phyloP scores from a whole-genome alignment of 176 grass and related monocot species.

The Juncus effusus region DNA sequence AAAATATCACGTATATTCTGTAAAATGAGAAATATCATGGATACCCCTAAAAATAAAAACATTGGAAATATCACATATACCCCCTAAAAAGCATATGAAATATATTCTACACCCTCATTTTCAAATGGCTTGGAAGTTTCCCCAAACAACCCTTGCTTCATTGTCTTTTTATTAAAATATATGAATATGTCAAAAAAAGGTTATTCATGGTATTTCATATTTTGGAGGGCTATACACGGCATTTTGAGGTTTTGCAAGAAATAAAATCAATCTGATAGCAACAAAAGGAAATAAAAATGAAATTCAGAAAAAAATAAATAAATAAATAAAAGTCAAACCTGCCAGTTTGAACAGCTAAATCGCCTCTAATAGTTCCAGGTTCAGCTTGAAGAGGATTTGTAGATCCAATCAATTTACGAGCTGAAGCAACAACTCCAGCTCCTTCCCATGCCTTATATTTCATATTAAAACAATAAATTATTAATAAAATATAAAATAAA shows the following conservation, averaged over 20 bases:
- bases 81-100: no score
- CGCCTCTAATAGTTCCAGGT: conserved; percentile 84
- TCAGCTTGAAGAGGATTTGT: conserved; percentile 97
- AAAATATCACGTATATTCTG: no score
- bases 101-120: no score
- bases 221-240: no score
- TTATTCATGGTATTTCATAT: no score
- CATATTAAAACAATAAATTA: not conserved
- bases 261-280: not conserved
- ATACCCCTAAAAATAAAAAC: no score
- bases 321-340: conserved; percentile 36
- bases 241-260: not conserved
- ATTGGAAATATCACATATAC: no score
- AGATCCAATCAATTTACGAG: conserved; percentile 88
- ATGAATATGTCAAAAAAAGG: no score
- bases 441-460: conserved; percentile 86
- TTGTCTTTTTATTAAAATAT: no score
- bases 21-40: no score
- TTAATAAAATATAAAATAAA: not conserved
- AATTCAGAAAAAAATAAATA: conserved; percentile 15
- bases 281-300: not conserved
- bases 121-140: no score
- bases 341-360: conserved; percentile 97
- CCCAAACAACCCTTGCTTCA: no score
- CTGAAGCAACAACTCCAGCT: conserved; percentile 78